A percentile compares a stretch with the other conserved stretches of the same genome.
Conservation (phyloP, 495 filamentous ascomycete genomes). For the Friedmanniomyces endolithicus region DNA sequence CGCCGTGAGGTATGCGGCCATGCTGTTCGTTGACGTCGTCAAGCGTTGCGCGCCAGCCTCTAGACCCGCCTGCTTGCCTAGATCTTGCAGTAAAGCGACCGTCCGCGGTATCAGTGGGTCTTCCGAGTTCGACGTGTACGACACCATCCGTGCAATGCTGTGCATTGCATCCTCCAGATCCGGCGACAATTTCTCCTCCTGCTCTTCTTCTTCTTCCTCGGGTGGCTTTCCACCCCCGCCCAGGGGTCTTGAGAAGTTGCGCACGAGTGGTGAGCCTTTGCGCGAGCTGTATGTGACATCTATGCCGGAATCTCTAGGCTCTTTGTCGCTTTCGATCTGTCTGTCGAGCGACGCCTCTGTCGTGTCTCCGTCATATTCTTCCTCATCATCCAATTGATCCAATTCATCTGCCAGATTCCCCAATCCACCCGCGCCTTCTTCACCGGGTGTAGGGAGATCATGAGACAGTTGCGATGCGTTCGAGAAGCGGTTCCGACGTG, state of each 20-base stretch:
- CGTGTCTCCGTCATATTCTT: slow-evolving; percentile 9
- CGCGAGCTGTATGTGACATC: slow-evolving; percentile 15
- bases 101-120: slow-evolving; percentile 16
- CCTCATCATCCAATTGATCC: slow-evolving; percentile 17
- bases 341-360: not conserved
- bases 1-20: slow-evolving; percentile 13
- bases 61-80: slow-evolving; percentile 18
- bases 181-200: slow-evolving; percentile 8
- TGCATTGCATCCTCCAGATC: slow-evolving; percentile 20
- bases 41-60: slow-evolving; percentile 16
- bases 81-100: slow-evolving; percentile 15
- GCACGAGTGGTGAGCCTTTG: not conserved
- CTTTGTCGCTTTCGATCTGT: slow-evolving; percentile 4
- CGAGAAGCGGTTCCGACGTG: slow-evolving; percentile 11
- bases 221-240: not conserved
- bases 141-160: slow-evolving; percentile 16
- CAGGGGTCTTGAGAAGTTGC: slow-evolving; percentile 20
- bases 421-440: slow-evolving; percentile 11
- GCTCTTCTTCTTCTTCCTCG: slow-evolving; percentile 3
- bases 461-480: slow-evolving; percentile 17
- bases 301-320: slow-evolving; percentile 15
- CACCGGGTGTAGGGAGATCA: slow-evolving; percentile 8
- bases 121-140: slow-evolving; percentile 4
- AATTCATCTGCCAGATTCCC: slow-evolving; percentile 24
- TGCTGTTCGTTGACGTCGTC: slow-evolving; percentile 17